Conservation (phyloP, 1,284 basidiomycete genomes). For the Chiua sp. region DNA sequence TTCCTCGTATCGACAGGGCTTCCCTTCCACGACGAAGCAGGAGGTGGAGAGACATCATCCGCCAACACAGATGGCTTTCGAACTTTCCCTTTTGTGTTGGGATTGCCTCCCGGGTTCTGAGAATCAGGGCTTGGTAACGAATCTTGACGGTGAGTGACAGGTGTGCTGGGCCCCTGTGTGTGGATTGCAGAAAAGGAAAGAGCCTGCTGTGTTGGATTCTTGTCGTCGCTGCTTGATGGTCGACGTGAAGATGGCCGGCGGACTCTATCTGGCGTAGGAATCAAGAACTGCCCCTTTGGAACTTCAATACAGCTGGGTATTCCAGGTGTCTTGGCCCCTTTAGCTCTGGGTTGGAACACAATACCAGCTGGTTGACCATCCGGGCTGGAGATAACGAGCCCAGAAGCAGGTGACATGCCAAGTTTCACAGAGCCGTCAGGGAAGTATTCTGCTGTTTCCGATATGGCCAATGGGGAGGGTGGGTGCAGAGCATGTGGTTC, state of each 20-base stretch:
- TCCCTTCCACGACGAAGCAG: conserved; percentile 32
- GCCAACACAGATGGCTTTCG: conserved; percentile 37
- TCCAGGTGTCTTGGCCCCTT: conserved; percentile 36
- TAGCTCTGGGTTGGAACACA: conserved; percentile 86
- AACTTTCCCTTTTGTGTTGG: conserved; percentile 27
- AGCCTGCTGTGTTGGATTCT: conserved; percentile 24
- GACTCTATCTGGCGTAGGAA: conserved; percentile 31
- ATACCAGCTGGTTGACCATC: conserved; percentile 95
- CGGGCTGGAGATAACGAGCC: conserved; percentile 90
- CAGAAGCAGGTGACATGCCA: conserved; percentile 81
- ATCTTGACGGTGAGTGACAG: conserved; percentile 30
- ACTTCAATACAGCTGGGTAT: conserved; percentile 15
- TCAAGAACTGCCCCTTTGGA: conserved; percentile 44
- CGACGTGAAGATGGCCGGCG: conserved; percentile 36
- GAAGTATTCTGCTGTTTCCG: conserved; percentile 90
- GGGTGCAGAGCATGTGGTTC: conserved; percentile 52
- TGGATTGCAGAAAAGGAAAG: conserved; percentile 43
- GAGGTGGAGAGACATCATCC: conserved; percentile 27
- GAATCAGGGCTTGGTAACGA: conserved; percentile 30
- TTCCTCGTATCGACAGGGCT: conserved; percentile 38
- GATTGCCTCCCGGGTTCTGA: conserved; percentile 6
- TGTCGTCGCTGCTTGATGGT: conserved; percentile 34
- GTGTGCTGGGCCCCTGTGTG: conserved; percentile 17
- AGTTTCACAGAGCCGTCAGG: conserved; percentile 72
- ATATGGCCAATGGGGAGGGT: conserved; percentile 74